These are phyloP conservation scores for Astraeus odoratus DNA, from an alignment of 768 basidiomycete genomes.

Conservation along the genomic window DNA sequence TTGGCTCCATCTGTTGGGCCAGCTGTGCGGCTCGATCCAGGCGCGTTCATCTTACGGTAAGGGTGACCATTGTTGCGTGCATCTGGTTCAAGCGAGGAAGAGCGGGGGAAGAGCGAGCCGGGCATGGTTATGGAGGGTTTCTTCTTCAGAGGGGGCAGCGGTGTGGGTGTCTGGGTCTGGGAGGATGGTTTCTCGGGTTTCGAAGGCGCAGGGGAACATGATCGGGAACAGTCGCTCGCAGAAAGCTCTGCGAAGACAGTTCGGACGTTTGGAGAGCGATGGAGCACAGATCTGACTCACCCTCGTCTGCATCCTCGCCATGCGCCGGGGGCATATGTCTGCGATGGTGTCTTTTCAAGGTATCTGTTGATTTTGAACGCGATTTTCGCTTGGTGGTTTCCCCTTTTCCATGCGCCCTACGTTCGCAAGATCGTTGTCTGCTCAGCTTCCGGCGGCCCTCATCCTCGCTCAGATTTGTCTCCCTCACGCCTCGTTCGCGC, in stretches of 20 bases:
- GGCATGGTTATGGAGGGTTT: constrained; percentile 62
- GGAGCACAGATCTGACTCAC: constrained; percentile 9
- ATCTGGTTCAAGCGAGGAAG: constrained; percentile 53
- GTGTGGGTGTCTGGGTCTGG: constrained; percentile 18
- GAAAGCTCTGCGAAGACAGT: constrained; percentile 14
- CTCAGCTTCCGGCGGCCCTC: constrained; percentile 8
- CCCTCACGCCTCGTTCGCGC: constrained; percentile 1
- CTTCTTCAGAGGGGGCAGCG: constrained; percentile 25
- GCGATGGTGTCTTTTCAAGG: constrained; percentile 1
- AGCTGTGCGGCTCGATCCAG: background rate
- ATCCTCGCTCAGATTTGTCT: constrained; percentile 11
- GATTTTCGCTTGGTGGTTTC: constrained; percentile 8
- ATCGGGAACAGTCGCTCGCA: constrained; percentile 14
- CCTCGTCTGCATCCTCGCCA: constrained; percentile 13
- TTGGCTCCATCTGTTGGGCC: background rate
- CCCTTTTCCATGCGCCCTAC: constrained; percentile 7
- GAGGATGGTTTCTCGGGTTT: constrained; percentile 2
- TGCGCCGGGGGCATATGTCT: constrained; percentile 2
- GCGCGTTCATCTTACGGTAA: background rate
- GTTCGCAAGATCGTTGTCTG: constrained; percentile 5
- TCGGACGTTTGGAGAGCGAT: constrained; percentile 4
- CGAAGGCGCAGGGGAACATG: constrained; percentile 16
- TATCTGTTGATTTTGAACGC: constrained; percentile 17
- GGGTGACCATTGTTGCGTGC: constrained; percentile 10
- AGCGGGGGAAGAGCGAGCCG: constrained; percentile 69